A percentile compares a stretch with the other conserved stretches of the same genome.
Conservation (phyloP, 768 basidiomycete genomes). For the Naganishia vaughanmartiniae region DNA sequence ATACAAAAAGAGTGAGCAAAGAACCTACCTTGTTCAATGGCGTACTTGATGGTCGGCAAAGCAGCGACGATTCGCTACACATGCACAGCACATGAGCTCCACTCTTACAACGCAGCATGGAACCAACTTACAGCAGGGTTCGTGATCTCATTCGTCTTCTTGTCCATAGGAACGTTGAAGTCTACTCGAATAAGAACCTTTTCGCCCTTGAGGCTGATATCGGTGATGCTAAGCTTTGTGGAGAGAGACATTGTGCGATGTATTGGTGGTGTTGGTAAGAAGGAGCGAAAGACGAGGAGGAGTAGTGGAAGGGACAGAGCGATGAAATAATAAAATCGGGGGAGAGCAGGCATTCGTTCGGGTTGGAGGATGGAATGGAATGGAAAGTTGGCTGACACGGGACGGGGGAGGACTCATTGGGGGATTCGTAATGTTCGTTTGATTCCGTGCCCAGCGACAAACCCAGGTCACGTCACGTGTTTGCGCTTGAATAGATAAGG, state of each 20-base stretch:
- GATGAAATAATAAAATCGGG: neutral
- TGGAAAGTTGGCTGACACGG: neutral
- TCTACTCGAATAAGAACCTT: slow-evolving; percentile 58
- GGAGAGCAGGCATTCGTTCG: neutral
- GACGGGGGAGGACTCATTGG: neutral
- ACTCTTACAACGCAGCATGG: neutral
- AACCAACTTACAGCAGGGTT: slow-evolving; percentile 81
- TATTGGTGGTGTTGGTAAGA: neutral
- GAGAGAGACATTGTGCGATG: slow-evolving; percentile 77
- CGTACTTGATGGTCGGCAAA: slow-evolving; percentile 90
- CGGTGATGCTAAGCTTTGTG: slow-evolving; percentile 88
- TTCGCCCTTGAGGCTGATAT: slow-evolving; percentile 73
- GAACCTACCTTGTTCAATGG: slow-evolving; percentile 71
- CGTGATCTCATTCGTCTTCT: slow-evolving; percentile 73
- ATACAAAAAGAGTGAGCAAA: neutral
- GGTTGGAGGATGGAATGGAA: neutral
- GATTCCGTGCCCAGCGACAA: slow-evolving; percentile 2
- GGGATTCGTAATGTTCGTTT: slow-evolving; percentile 7
- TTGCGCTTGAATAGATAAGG: neutral
- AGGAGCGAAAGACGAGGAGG: neutral
- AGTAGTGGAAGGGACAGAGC: neutral
- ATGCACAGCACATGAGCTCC: slow-evolving; percentile 20
- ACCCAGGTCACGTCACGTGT: neutral
- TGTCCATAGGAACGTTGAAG: slow-evolving; percentile 58
- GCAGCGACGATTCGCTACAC: slow-evolving; percentile 94